Evolutionary conservation across 2,329 filamentous ascomycete species (phyloP), one percentile per base, ranked within the genome.

Genomic region (Diaporthe longicolla): DNA sequence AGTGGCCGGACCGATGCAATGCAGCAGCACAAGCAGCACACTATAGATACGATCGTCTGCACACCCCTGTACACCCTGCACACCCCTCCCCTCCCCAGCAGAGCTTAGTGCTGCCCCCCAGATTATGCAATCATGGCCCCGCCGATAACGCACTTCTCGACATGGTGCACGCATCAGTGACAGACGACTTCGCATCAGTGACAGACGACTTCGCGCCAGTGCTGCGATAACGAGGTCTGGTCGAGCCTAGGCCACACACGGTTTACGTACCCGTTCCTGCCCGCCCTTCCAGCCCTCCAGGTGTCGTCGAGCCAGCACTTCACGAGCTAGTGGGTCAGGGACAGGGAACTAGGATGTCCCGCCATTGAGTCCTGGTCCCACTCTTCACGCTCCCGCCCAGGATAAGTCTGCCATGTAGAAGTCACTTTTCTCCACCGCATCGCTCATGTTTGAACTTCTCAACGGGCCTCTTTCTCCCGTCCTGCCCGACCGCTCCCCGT

Each of bases 301-400:
- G 21, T n/a, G 40, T 45, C 15, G 5, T 35, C 21, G 24, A 35
- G n/a, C 21, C 29, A 37, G 21, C 29, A 37, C 63, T 52, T 24
- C 58, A 45, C 29, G 61, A 52, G 32, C 63, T 26, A 24, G 63
- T 32, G 63, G 13, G 32, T 21, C 63, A 26, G 19, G 21, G 45
- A 35, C 45, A 52, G 61, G 61, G 61, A 66, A n/a, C 45, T 37
- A 29, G 63, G n/a, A 32, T 68, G 32, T 54, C 32, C 63, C 63
- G 63, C 63, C 63, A 68, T 68, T 68, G 63, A 68, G 48, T 68
- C 48, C 32, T 40, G 63, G 63, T 66, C 32, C 61, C 63, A 68
- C 63, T 54, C 48, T 40, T 54, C 63, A 54, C n/a, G n/a, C 6
- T 40, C n/a, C 11, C 29, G 45, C 15, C 48, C 48, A 17, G 63